Conservation (phyloP, 805 yeast genomes). For the Tetrapisispora phaffii region DNA sequence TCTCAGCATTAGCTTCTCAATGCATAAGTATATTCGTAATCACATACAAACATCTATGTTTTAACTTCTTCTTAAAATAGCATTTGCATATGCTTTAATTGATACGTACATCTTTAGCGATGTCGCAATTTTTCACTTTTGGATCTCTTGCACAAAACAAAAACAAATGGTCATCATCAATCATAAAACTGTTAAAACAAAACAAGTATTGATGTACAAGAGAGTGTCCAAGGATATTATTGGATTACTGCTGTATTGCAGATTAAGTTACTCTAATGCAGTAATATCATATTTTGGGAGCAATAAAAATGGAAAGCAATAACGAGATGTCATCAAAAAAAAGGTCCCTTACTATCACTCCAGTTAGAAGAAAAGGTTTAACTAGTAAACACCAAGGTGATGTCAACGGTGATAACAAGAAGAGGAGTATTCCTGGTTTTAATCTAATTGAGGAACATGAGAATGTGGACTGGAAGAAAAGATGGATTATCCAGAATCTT, state of each 20-base stretch:
- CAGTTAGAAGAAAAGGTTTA: not conserved
- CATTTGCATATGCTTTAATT: not conserved
- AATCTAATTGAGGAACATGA: constrained; percentile 2
- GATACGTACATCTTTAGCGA: not conserved
- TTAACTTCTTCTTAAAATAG: too few species aligned
- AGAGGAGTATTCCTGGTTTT: constrained; percentile 8
- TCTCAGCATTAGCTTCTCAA: too few species aligned
- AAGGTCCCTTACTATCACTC: not conserved
- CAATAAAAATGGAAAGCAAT: not conserved
- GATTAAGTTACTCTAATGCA: too few species aligned
- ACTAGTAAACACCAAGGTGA: not conserved
- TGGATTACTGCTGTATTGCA: too few species aligned
- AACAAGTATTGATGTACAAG: too few species aligned
- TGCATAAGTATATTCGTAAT: too few species aligned
- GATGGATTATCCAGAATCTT: constrained; percentile 11
- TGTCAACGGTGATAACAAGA: constrained; percentile 5
- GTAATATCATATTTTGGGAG: too few species aligned
- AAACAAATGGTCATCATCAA: not conserved
- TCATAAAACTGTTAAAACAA: not conserved
- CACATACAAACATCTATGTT: too few species aligned
- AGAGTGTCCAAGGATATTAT: too few species aligned
- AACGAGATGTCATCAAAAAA: not conserved
- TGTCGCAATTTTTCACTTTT: not conserved
- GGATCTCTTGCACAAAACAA: not conserved
- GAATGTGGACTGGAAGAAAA: constrained; percentile 14